phyloP scores from a whole-genome alignment of 2,329 filamentous ascomycete species.

The Xylariaceae sp. region DNA sequence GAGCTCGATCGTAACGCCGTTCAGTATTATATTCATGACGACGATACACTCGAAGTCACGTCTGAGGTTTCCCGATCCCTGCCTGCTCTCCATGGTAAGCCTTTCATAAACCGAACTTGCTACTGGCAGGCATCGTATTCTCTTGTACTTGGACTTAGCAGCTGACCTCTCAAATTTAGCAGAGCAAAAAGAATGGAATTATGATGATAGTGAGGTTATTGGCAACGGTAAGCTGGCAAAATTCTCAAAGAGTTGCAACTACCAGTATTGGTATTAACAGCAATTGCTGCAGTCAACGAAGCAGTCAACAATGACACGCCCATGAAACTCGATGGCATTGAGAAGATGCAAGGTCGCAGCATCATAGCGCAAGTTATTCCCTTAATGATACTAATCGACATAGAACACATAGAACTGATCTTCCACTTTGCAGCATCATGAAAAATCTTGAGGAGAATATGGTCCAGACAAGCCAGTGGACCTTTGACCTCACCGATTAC shows the following conservation, averaged over 20 bases:
- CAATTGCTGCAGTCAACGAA: neutral
- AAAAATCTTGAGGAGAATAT: constrained; percentile 7
- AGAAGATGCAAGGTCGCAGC: constrained; percentile 14
- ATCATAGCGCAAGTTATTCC: constrained; percentile 4
- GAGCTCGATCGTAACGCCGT: no score
- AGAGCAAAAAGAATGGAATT: neutral
- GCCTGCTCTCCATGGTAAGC: no score
- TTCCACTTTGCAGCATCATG: constrained; percentile 4
- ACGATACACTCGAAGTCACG: no score
- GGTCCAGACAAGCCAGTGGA: neutral
- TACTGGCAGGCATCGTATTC: neutral
- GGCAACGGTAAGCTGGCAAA: neutral
- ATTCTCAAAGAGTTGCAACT: neutral
- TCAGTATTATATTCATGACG: no score
- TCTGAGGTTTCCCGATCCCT: no score
- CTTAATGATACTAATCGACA: no score
- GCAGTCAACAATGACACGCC: constrained; percentile 8
- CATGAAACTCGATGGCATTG: constrained; percentile 7
- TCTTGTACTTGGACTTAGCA: neutral
- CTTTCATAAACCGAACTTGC: neutral
- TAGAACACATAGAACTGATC: neutral
- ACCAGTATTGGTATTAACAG: neutral
- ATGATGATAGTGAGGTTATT: neutral
- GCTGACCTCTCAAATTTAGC: constrained; percentile 1
- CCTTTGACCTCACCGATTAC: constrained; percentile 3